Conservation (phyloP, 2,329 filamentous ascomycete genomes). For the Phialophora tarda region DNA sequence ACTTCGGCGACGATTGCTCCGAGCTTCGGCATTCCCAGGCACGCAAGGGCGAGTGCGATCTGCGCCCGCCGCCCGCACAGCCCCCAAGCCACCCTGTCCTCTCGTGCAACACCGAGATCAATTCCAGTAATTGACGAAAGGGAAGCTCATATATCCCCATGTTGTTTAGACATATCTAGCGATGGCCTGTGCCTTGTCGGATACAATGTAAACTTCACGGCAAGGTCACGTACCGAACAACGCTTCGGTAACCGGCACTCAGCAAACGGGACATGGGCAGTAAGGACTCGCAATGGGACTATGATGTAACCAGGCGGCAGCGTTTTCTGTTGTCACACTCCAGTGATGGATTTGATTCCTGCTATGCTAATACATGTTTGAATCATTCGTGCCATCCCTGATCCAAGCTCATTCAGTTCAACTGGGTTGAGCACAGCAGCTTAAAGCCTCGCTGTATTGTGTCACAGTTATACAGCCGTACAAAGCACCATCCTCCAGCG, state of each 20-base stretch:
- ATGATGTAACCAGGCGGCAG: background rate
- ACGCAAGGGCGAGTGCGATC: background rate
- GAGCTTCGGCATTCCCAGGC: background rate
- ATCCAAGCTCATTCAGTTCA: slow-evolving; percentile 9
- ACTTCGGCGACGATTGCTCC: background rate
- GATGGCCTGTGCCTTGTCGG: background rate
- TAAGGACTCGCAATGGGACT: background rate
- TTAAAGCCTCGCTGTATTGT: slow-evolving; percentile 20
- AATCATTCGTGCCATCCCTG: slow-evolving; percentile 23
- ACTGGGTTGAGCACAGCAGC: slow-evolving; percentile 11
- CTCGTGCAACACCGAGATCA: background rate
- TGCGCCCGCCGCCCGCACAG: no score
- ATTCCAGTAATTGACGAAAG: background rate
- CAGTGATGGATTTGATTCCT: slow-evolving; percentile 19
- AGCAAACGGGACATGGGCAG: background rate
- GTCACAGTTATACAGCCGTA: slow-evolving; percentile 33
- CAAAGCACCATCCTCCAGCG: slow-evolving; percentile 33
- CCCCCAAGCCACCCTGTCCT: background rate
- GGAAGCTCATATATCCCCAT: background rate
- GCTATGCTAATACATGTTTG: slow-evolving; percentile 30
- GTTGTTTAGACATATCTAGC: background rate
- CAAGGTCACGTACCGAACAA: background rate
- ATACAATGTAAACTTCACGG: background rate
- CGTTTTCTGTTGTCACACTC: slow-evolving; percentile 17
- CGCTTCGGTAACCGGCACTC: background rate